Evolutionary conservation across 2,329 filamentous ascomycete genomes (phyloP).

Genomic region (Trichoderma harzianum): DNA sequence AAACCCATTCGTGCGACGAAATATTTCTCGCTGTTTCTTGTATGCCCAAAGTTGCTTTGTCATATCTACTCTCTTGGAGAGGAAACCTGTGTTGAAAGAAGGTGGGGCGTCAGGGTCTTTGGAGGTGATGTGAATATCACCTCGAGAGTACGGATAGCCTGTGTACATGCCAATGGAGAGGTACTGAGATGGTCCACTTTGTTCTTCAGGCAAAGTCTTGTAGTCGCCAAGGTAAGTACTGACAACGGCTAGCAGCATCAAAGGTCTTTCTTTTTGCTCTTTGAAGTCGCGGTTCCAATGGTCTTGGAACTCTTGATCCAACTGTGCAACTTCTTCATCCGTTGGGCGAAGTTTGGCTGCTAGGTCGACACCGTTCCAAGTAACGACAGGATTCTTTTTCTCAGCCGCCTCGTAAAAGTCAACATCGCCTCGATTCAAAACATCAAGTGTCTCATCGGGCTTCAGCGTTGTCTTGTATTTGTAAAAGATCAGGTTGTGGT

Average conservation of each 20-base stretch:
- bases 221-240: slow-evolving; percentile 27
- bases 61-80: slow-evolving; percentile 47
- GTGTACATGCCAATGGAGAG: slow-evolving; percentile 51
- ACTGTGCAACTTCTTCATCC: slow-evolving; percentile 46
- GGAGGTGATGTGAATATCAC: slow-evolving; percentile 56
- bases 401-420: slow-evolving; percentile 38
- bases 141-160: slow-evolving; percentile 59
- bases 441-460: slow-evolving; percentile 44
- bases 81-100: slow-evolving; percentile 55
- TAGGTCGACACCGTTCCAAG: slow-evolving; percentile 58
- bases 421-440: slow-evolving; percentile 44
- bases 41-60: slow-evolving; percentile 60
- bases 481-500: slow-evolving; percentile 53
- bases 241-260: slow-evolving; percentile 41
- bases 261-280: slow-evolving; percentile 40
- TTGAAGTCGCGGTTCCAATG: slow-evolving; percentile 56
- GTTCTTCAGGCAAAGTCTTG: neutral
- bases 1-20: slow-evolving; percentile 52
- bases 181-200: slow-evolving; percentile 40
- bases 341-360: slow-evolving; percentile 54
- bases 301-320: slow-evolving; percentile 51
- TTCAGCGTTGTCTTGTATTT: slow-evolving; percentile 41
- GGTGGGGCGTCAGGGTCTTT: slow-evolving; percentile 39
- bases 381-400: slow-evolving; percentile 47
- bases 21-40: slow-evolving; percentile 60